Percentiles rank a stretch among this genome's conserved stretches.
phyloP scores from a whole-genome alignment of 768 basidiomycete genomes.

The Suillus subluteus region DNA sequence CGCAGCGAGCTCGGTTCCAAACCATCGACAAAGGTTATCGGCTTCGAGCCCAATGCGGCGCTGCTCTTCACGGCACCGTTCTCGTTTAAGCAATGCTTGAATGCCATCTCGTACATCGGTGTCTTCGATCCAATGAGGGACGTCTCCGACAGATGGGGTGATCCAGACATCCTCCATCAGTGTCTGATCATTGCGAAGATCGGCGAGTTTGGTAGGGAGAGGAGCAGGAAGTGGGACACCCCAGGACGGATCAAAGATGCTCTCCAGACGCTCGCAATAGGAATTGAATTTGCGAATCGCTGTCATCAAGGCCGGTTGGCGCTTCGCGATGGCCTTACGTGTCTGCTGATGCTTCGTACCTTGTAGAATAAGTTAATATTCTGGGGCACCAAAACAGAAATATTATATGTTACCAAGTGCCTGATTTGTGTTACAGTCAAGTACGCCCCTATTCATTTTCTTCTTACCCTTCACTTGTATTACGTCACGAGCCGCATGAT shows the following conservation, averaged over 20 bases:
- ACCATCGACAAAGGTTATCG: slow-evolving; percentile 42
- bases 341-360: slow-evolving; percentile 37
- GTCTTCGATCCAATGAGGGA: slow-evolving; percentile 41
- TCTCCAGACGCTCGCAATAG: slow-evolving; percentile 27
- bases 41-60: slow-evolving; percentile 30
- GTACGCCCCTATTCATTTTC: too few species aligned
- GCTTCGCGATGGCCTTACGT: slow-evolving; percentile 31
- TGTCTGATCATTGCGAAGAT: too few species aligned
- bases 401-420: slow-evolving; percentile 14
- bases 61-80: slow-evolving; percentile 37
- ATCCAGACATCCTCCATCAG: too few species aligned
- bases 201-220: background rate
- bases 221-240: slow-evolving; percentile 36
- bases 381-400: background rate
- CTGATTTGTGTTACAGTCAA: too few species aligned
- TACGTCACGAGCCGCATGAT: too few species aligned
- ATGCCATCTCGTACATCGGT: slow-evolving; percentile 35
- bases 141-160: too few species aligned
- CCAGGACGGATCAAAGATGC: slow-evolving; percentile 24
- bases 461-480: too few species aligned
- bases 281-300: slow-evolving; percentile 33
- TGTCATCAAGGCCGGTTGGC: slow-evolving; percentile 27
- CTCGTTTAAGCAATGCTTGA: slow-evolving; percentile 26
- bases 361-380: slow-evolving; percentile 2
- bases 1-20: slow-evolving; percentile 28